These are phyloP conservation scores for Fusarium pilosicola DNA, from an alignment of 2,329 filamentous ascomycete species.

Conservation along the genomic window DNA sequence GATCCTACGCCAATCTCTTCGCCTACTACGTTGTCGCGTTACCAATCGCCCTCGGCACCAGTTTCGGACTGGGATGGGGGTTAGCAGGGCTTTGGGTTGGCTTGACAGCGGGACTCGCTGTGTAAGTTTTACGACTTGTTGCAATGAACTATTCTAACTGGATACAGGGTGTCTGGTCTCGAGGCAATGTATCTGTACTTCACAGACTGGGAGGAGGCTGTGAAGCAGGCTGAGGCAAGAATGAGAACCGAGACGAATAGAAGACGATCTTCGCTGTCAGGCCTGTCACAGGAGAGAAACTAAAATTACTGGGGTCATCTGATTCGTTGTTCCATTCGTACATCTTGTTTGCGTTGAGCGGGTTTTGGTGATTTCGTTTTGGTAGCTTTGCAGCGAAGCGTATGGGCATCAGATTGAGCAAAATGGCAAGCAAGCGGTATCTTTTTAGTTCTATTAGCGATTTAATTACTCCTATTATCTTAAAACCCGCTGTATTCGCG, in stretches of 20 bases:
- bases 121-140: conserved; percentile 54
- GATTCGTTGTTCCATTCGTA: not conserved
- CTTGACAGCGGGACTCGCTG: conserved; percentile 73
- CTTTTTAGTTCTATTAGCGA: accelerated
- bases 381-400: accelerated
- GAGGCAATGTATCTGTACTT: conserved; percentile 35
- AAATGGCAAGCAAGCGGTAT: not conserved
- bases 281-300: not conserved
- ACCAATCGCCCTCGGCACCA: conserved; percentile 80
- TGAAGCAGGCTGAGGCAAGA: conserved; percentile 36
- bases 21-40: conserved; percentile 88
- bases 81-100: conserved; percentile 85
- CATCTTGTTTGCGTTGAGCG: accelerated
- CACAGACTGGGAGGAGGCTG: conserved; percentile 38
- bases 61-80: conserved; percentile 79
- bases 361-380: not conserved
- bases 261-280: conserved; percentile 20
- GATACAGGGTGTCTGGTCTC: conserved; percentile 19
- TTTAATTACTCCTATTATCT: too few relatives aligned
- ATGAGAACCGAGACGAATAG: conserved; percentile 32
- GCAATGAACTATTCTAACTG: accelerated
- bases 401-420: not conserved
- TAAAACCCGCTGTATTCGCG: accelerated
- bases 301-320: accelerated
- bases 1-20: conserved; percentile 84